Percentiles rank a stretch among this genome's conserved stretches.
phyloP scores from a whole-genome alignment of 2,329 filamentous ascomycete species.

The Colletotrichum ledebouriae region DNA sequence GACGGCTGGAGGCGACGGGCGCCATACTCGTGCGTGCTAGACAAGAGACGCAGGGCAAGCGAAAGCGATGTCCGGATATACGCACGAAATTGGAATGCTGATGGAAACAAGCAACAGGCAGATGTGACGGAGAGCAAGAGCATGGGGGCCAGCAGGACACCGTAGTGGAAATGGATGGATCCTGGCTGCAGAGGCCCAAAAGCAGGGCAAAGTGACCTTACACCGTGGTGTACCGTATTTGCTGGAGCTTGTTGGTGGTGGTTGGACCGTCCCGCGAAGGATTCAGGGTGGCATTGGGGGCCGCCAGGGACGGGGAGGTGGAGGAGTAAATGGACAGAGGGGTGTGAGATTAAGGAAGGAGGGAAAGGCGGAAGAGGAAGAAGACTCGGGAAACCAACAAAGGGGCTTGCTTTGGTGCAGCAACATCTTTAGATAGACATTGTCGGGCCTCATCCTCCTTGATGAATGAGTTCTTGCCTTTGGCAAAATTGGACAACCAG shows the following conservation, averaged over 20 bases:
- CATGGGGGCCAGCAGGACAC: slow-evolving; percentile 7
- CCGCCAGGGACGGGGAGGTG: slow-evolving; percentile 26
- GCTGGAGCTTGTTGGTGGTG: slow-evolving; percentile 23
- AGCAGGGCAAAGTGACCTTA: neutral
- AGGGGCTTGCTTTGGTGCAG: neutral
- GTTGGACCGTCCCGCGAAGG: slow-evolving; percentile 33
- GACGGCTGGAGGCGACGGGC: slow-evolving; percentile 10
- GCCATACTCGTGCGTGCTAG: neutral
- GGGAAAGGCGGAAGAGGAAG: neutral
- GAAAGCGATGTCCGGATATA: neutral
- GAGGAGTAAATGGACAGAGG: neutral
- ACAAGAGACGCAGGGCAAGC: slow-evolving; percentile 3
- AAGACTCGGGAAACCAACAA: neutral
- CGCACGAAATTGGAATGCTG: slow-evolving; percentile 1
- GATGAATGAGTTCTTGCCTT: too few species aligned
- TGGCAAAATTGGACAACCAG: neutral
- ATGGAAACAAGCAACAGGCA: slow-evolving; percentile 22
- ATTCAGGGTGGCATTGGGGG: slow-evolving; percentile 40
- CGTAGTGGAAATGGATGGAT: neutral
- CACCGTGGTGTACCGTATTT: neutral
- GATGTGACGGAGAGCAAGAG: neutral
- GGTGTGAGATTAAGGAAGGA: slow-evolving; percentile 5
- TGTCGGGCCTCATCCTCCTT: too few species aligned
- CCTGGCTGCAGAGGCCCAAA: neutral
- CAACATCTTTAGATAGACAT: neutral